Percentiles rank a stretch among this genome's conserved stretches.
Conservation (phyloP, 2,329 filamentous ascomycete species). For the Tolypocladium ophioglossoides region DNA sequence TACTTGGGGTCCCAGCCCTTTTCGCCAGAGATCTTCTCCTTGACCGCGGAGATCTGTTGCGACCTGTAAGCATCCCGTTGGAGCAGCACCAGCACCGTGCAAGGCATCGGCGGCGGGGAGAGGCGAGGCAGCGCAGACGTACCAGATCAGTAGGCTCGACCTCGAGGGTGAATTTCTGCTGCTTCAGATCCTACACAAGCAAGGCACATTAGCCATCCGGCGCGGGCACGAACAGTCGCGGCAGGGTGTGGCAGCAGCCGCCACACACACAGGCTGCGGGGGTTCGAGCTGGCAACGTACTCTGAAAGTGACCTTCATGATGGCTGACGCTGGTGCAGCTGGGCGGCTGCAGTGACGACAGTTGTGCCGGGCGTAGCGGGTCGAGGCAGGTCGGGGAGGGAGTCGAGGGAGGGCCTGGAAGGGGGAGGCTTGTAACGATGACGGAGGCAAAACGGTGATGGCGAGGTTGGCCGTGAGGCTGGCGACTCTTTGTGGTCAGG, state of each 20-base stretch:
- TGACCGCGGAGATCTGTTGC: constrained; percentile 71
- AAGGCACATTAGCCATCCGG: not conserved
- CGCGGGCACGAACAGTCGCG: not conserved
- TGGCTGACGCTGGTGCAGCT: constrained; percentile 30
- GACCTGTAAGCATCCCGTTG: constrained; percentile 4
- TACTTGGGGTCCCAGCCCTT: constrained; percentile 88
- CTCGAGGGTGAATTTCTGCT: constrained; percentile 96
- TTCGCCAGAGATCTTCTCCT: constrained; percentile 83
- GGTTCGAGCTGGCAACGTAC: constrained; percentile 26
- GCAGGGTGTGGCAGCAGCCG: not conserved
- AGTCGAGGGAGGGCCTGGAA: not conserved
- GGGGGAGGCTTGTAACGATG: not conserved
- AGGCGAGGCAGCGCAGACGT: constrained; percentile 31
- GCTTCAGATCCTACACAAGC: constrained; percentile 74
- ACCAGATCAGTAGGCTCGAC: constrained; percentile 88
- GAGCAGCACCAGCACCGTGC: not conserved
- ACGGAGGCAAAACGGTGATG: constrained; percentile 4
- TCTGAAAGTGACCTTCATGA: constrained; percentile 61
- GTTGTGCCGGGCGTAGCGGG: not conserved
- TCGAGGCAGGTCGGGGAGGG: not conserved
- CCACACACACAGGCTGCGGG: not conserved
- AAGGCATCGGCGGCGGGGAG: constrained; percentile 2
- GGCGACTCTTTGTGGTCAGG: constrained; percentile 2
- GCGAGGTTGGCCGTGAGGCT: constrained; percentile 1
- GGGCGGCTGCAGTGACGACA: constrained; percentile 4